A percentile compares a stretch with the other conserved stretches of the same genome.
These are phyloP conservation scores for Lachnellula subtilissima DNA, from an alignment of 2,329 filamentous ascomycete genomes.

Conservation along the genomic window DNA sequence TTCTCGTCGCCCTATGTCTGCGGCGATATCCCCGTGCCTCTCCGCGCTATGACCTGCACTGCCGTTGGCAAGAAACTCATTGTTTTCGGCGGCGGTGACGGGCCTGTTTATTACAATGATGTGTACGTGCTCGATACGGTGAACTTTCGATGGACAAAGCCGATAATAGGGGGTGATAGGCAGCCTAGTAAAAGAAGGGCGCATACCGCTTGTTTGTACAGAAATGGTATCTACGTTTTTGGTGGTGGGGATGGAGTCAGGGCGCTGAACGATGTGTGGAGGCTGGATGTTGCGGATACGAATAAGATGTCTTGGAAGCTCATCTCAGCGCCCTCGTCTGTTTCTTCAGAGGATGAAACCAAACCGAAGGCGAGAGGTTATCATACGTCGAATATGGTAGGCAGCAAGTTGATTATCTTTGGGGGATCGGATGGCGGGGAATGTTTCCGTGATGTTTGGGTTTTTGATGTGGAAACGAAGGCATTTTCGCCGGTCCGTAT, in stretches of 20 bases:
- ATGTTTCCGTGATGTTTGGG: constrained; percentile 70
- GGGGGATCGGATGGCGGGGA: constrained; percentile 66
- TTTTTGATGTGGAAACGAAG: constrained; percentile 62
- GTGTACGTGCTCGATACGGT: constrained; percentile 68
- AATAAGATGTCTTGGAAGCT: constrained; percentile 65
- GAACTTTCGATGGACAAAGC: constrained; percentile 62
- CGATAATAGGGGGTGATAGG: constrained; percentile 52
- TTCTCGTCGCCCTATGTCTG: constrained; percentile 62
- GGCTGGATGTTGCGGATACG: constrained; percentile 63
- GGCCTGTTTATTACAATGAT: constrained; percentile 67
- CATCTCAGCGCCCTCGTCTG: constrained; percentile 41
- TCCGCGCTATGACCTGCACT: constrained; percentile 68
- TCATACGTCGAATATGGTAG: constrained; percentile 69
- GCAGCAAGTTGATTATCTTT: constrained; percentile 66
- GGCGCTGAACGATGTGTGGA: constrained; percentile 67
- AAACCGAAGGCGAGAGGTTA: constrained; percentile 63
- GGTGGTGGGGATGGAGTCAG: constrained; percentile 66
- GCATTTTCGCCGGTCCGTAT: constrained; percentile 57
- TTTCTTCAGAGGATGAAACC: constrained; percentile 41
- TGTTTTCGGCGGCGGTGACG: constrained; percentile 65
- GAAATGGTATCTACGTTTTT: constrained; percentile 68
- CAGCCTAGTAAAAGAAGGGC: constrained; percentile 58
- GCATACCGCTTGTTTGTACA: constrained; percentile 67
- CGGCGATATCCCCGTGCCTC: constrained; percentile 59
- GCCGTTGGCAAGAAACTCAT: constrained; percentile 67